Conservation (phyloP, 1,139 yeast species). For the Trichomonascaceae sp. region DNA sequence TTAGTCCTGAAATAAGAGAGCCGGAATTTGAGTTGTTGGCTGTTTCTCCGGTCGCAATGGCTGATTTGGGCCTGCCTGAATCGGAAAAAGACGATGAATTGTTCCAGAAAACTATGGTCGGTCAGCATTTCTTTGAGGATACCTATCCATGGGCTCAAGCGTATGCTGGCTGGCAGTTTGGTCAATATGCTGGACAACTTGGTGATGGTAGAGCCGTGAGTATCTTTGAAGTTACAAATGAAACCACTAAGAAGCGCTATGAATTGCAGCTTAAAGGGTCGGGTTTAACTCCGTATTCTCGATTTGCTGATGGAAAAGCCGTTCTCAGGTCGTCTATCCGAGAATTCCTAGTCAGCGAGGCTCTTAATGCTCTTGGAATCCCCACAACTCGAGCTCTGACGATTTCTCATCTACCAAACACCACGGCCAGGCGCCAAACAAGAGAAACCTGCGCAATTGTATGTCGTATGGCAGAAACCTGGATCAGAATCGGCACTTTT, state of each 20-base stretch:
- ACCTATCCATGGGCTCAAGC: slow-evolving; percentile 83
- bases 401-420: slow-evolving; percentile 62
- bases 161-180: slow-evolving; percentile 96
- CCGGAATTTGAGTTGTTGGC: slow-evolving; percentile 47
- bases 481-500: slow-evolving; percentile 89
- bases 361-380: slow-evolving; percentile 71
- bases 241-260: slow-evolving; percentile 36
- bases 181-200: slow-evolving; percentile 91
- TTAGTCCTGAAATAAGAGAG: slow-evolving; percentile 34
- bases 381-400: slow-evolving; percentile 84
- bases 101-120: slow-evolving; percentile 56
- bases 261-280: slow-evolving; percentile 87
- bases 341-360: slow-evolving; percentile 82
- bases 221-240: slow-evolving; percentile 58
- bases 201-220: slow-evolving; percentile 93
- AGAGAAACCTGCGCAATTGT: slow-evolving; percentile 80
- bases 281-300: slow-evolving; percentile 83
- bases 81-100: slow-evolving; percentile 29
- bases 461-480: slow-evolving; percentile 73
- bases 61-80: slow-evolving; percentile 50
- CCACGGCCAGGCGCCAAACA: slow-evolving; percentile 67
- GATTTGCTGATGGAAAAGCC: slow-evolving; percentile 97
- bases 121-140: slow-evolving; percentile 43
- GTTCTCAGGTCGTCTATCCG: slow-evolving; percentile 81
- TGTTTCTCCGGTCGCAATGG: slow-evolving; percentile 55